Conservation (phyloP, 768 basidiomycete species). For the Psilocybe cubensis region DNA sequence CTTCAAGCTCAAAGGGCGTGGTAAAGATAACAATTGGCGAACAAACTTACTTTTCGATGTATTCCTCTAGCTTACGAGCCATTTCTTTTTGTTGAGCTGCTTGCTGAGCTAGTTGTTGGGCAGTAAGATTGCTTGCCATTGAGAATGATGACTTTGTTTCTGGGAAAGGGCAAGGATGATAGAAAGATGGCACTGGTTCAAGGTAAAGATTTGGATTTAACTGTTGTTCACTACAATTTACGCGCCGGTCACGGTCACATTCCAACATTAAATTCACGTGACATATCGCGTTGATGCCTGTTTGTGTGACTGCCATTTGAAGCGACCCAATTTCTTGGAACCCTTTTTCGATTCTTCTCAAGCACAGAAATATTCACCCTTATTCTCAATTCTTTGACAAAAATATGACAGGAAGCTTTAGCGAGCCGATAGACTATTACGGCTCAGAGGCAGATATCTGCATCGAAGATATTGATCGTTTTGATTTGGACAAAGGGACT, state of each 20-base stretch:
- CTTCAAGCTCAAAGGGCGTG: conserved; percentile 17
- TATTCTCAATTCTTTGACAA: no score
- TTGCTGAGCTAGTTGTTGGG: conserved; percentile 29
- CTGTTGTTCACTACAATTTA: conserved; percentile 7
- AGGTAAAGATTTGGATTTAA: background rate
- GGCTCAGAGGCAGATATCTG: background rate
- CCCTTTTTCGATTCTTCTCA: background rate
- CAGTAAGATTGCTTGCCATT: conserved; percentile 28
- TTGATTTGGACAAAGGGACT: background rate
- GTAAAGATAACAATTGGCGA: conserved; percentile 1
- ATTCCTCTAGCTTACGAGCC: conserved; percentile 68
- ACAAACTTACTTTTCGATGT: conserved; percentile 69
- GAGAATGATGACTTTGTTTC: background rate
- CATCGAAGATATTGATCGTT: background rate
- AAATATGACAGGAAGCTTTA: no score
- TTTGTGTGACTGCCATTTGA: background rate
- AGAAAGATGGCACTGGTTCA: background rate
- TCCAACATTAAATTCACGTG: conserved; percentile 23
- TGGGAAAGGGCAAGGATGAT: background rate
- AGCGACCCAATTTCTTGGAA: background rate
- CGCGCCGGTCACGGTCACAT: conserved; percentile 26
- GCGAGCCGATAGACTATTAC: conserved; percentile 6
- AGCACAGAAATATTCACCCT: no score
- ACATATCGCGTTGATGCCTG: conserved; percentile 15
- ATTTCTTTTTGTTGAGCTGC: conserved; percentile 41